These are phyloP conservation scores for Hypoxylon sp. DNA, from an alignment of 2,329 filamentous ascomycete species.

Conservation along the genomic window DNA sequence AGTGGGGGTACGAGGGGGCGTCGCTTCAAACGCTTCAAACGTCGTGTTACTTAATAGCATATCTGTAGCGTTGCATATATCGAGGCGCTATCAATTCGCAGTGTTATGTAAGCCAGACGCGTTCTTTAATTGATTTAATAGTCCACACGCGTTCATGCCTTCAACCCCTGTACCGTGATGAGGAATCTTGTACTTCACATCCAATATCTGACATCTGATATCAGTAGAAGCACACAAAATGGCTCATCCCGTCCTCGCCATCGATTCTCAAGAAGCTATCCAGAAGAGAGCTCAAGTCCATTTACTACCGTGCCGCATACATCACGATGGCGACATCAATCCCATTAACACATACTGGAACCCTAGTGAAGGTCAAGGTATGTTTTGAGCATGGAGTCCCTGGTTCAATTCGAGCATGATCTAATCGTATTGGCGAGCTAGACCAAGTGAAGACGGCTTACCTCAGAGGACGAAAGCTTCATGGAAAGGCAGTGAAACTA, in stretches of 20 bases:
- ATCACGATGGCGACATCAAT: conserved; percentile 80
- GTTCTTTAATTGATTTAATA: conserved; percentile 32
- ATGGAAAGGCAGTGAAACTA: conserved; percentile 74
- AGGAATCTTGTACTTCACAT: neutral
- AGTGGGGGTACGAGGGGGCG: neutral
- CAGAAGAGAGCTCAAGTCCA: conserved; percentile 56
- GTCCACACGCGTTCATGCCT: conserved; percentile 19
- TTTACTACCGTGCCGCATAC: conserved; percentile 83
- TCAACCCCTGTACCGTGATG: neutral
- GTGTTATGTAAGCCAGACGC: conserved; percentile 5
- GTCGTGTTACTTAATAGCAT: neutral
- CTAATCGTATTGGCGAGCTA: conserved; percentile 49
- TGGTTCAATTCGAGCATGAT: neutral
- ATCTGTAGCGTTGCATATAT: conserved; percentile 12
- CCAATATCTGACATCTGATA: neutral
- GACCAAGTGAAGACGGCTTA: conserved; percentile 71
- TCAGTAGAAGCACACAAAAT: conserved; percentile 38
- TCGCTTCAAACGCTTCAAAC: neutral
- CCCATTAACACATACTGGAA: conserved; percentile 77
- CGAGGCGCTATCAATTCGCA: neutral
- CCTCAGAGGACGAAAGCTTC: conserved; percentile 84
- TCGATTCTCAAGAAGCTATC: conserved; percentile 38
- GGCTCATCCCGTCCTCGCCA: conserved; percentile 48
- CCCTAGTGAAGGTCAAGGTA: conserved; percentile 64
- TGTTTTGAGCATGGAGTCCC: conserved; percentile 47